Evolutionary conservation across 768 basidiomycete species (phyloP).

Genomic region (Leucocoprinus birnbaumii): DNA sequence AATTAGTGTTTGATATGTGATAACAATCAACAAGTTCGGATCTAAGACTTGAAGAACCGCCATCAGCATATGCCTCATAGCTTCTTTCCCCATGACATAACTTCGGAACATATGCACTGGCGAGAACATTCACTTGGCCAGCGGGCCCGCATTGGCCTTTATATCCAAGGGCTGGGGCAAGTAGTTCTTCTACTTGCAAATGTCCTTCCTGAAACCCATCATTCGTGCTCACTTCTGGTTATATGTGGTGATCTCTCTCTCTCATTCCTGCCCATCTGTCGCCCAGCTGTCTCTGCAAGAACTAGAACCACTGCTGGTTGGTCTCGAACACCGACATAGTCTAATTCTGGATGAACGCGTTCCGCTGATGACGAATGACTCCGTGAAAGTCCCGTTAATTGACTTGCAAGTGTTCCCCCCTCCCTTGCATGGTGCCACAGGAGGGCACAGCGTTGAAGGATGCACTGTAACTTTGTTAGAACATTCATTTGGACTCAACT

Average conservation of each 20-base stretch:
- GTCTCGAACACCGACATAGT: neutral
- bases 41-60: neutral
- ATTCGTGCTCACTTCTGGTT: too few relatives aligned
- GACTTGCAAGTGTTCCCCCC: constrained; percentile 30
- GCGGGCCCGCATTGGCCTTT: neutral
- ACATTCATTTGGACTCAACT: constrained; percentile 29
- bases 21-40: neutral
- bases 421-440: constrained; percentile 7
- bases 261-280: neutral
- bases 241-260: too few relatives aligned
- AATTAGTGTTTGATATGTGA: too few relatives aligned
- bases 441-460: neutral
- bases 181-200: too few relatives aligned
- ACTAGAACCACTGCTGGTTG: neutral
- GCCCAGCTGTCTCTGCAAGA: neutral
- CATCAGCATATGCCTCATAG: neutral
- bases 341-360: constrained; percentile 20
- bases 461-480: constrained; percentile 23
- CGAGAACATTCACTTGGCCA: too few relatives aligned
- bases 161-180: too few relatives aligned
- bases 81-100: neutral
- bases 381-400: constrained; percentile 22
- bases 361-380: constrained; percentile 1
- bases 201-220: too few relatives aligned
- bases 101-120: neutral